A percentile compares a stretch with the other conserved stretches of the same genome.
phyloP scores from a whole-genome alignment of 2,329 filamentous ascomycete species.

The Pyrenochaeta sp. region DNA sequence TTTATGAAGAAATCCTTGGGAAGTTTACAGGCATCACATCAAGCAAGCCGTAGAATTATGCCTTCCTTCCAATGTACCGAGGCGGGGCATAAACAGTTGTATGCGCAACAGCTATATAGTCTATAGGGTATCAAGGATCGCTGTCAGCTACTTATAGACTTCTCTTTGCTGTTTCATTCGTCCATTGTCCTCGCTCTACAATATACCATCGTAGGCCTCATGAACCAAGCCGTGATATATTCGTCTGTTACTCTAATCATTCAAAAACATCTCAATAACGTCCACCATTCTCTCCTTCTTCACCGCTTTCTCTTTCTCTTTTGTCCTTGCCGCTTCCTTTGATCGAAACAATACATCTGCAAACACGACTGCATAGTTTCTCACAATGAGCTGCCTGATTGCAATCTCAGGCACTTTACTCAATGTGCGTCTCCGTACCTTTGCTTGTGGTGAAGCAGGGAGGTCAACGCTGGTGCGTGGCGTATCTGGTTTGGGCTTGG shows the following conservation, averaged over 20 bases:
- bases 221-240: background rate
- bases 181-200: background rate
- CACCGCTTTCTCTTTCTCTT: slow-evolving; percentile 67
- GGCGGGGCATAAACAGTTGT: too few relatives aligned
- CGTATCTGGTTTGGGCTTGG: slow-evolving; percentile 27
- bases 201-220: background rate
- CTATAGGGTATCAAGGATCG: too few relatives aligned
- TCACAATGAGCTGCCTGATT: slow-evolving; percentile 68
- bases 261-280: slow-evolving; percentile 75
- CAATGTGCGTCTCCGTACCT: slow-evolving; percentile 47
- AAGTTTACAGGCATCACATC: too few relatives aligned
- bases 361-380: slow-evolving; percentile 71
- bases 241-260: background rate
- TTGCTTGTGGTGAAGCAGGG: slow-evolving; percentile 45
- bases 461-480: slow-evolving; percentile 39
- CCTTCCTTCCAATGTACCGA: too few relatives aligned
- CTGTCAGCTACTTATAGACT: too few relatives aligned
- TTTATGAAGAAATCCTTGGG: background rate
- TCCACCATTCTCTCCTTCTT: slow-evolving; percentile 71
- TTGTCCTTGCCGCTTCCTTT: slow-evolving; percentile 45
- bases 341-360: slow-evolving; percentile 69
- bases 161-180: too few relatives aligned
- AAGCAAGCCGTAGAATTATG: too few relatives aligned
- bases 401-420: slow-evolving; percentile 59
- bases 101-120: too few relatives aligned